Conservation (phyloP, 768 basidiomycete genomes). For the Mycena galopus region DNA sequence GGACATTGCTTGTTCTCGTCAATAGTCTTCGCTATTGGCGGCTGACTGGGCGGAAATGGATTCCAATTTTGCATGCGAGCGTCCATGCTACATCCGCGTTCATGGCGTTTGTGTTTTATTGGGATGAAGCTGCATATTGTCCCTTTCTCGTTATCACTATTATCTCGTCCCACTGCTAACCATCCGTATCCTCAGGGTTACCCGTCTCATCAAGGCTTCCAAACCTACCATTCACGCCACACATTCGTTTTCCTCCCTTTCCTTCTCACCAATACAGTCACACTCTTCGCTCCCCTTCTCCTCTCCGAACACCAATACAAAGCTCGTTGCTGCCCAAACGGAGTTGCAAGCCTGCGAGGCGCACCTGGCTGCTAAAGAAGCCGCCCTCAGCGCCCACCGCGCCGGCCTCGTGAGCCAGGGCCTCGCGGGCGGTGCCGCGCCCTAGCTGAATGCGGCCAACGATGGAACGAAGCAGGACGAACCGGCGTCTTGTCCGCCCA, state of each 20-base stretch:
- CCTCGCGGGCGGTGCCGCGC: constrained; percentile 72
- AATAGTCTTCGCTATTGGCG: too few species aligned
- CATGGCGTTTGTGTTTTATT: neutral
- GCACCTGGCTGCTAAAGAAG: constrained; percentile 78
- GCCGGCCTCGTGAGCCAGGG: constrained; percentile 72
- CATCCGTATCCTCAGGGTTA: constrained; percentile 63
- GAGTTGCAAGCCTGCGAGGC: constrained; percentile 88
- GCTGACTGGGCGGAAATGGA: neutral
- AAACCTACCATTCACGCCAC: constrained; percentile 55
- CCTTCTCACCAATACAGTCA: constrained; percentile 48
- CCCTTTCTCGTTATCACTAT: neutral
- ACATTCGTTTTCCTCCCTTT: constrained; percentile 61
- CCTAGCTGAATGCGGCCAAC: constrained; percentile 76
- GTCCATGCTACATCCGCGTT: neutral
- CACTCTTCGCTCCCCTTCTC: constrained; percentile 47
- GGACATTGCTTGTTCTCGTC: too few species aligned
- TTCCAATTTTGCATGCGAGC: neutral
- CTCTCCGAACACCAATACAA: constrained; percentile 45
- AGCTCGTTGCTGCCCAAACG: constrained; percentile 75
- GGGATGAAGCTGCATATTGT: neutral
- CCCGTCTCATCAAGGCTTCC: constrained; percentile 83
- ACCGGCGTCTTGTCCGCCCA: constrained; percentile 51
- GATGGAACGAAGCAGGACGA: constrained; percentile 77
- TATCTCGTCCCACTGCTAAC: neutral
- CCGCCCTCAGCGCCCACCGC: constrained; percentile 67